A percentile compares a stretch with the other conserved stretches of the same genome.
These are phyloP conservation scores for Tillandsia leiboldiana DNA, from an alignment of 176 grass and related monocot genomes.

Conservation along the genomic window DNA sequence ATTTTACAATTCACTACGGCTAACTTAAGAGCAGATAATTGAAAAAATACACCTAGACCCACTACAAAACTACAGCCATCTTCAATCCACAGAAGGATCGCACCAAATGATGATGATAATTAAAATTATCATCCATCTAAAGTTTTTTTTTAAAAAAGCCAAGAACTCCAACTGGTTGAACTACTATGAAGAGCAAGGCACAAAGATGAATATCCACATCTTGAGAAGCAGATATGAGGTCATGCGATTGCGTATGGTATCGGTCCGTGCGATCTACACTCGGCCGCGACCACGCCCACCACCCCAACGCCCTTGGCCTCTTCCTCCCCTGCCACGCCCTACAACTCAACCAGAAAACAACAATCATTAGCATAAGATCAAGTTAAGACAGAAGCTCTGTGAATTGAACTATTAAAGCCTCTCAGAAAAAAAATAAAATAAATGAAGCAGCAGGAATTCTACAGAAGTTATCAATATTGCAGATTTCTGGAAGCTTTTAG, in stretches of 20 bases:
- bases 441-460: too few relatives aligned
- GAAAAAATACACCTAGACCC: too few relatives aligned
- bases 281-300: constrained; percentile 8
- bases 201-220: not conserved
- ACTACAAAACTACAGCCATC: too few relatives aligned
- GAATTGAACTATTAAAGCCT: too few relatives aligned
- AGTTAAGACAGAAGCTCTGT: not conserved
- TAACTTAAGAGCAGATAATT: too few relatives aligned
- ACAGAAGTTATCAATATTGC: too few relatives aligned
- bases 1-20: too few relatives aligned
- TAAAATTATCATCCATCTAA: not conserved
- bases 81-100: too few relatives aligned
- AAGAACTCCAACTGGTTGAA: not conserved
- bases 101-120: too few relatives aligned
- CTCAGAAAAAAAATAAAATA: too few relatives aligned
- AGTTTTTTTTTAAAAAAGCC: not conserved
- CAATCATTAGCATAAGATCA: constrained; percentile 4
- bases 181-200: not conserved
- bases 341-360: not conserved
- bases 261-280: not conserved
- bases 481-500: too few relatives aligned
- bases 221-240: not conserved
- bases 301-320: constrained; percentile 19
- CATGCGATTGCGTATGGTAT: not conserved
- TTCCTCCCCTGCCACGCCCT: constrained; percentile 19